Conservation (phyloP, 371 early-diverging fungal species). For the Funneliformis caledonium region DNA sequence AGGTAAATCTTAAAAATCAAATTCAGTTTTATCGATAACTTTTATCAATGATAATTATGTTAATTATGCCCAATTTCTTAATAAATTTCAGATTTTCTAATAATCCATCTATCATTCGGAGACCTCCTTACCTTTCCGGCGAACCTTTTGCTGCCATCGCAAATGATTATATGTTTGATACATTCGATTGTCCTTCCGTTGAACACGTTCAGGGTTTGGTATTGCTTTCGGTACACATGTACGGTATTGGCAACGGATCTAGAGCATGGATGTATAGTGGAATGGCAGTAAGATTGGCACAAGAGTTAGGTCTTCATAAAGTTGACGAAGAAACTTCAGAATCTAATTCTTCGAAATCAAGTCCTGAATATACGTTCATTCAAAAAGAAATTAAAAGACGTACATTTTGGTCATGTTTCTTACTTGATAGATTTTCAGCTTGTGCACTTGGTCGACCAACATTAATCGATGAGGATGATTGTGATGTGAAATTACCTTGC, state of each 20-base stretch:
- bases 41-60: not conserved
- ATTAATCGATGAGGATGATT: slow-evolving; percentile 34
- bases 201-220: slow-evolving; percentile 44
- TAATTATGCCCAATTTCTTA: not conserved
- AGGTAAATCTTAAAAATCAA: slow-evolving; percentile 11
- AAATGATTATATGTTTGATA: slow-evolving; percentile 41
- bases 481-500: slow-evolving; percentile 32
- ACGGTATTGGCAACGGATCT: slow-evolving; percentile 65
- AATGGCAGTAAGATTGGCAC: slow-evolving; percentile 57
- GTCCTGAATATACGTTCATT: slow-evolving; percentile 16
- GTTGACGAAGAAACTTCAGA: not conserved
- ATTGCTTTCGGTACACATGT: slow-evolving; percentile 63
- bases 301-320: slow-evolving; percentile 36
- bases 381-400: slow-evolving; percentile 15
- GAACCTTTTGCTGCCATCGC: slow-evolving; percentile 50
- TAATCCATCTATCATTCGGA: slow-evolving; percentile 46
- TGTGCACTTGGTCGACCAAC: slow-evolving; percentile 37
- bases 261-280: slow-evolving; percentile 68
- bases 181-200: slow-evolving; percentile 59
- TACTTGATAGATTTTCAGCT: slow-evolving; percentile 36
- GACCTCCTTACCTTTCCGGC: slow-evolving; percentile 47
- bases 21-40: not conserved
- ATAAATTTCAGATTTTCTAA: slow-evolving; percentile 45
- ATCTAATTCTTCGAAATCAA: not conserved
- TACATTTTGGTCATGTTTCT: slow-evolving; percentile 33